Base-by-base conservation (phyloP, 2,329 filamentous ascomycete genomes). In the Periconia sp. region DNA sequence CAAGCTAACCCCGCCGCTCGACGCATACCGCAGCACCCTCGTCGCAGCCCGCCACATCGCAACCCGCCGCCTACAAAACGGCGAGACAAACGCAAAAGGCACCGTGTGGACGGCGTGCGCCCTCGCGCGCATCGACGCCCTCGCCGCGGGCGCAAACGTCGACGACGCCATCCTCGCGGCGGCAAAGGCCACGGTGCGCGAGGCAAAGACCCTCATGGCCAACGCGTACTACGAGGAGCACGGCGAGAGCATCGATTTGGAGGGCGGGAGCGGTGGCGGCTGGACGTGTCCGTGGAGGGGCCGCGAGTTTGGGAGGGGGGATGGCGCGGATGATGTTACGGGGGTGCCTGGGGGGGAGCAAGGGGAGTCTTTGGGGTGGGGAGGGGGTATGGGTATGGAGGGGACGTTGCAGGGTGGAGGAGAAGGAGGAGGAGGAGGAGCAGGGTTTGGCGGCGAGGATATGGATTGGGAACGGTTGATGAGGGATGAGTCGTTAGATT, bases 1-100 rank as follows among this genome's bases (percentile, higher is more conserved):
- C n/a, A n/a, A n/a, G n/a, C n/a, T n/a, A n/a, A n/a, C 57, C 4
- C 31, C 43, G 6, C 50, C 58, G 11, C 44, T 52, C 19, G 36
- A 56, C 6, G 17, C 35, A 2, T 54, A 60, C 12, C 46, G 50
- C 24, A 18, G 45, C 11, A 42, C 50, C 5, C 34, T 60, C 0
- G 32, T 46, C 8, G 36, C 33, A 3, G 46, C 54, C 4, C 40
- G 44, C 8, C 17, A 38, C 5, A 56, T 21, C 11, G 36, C 50
- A 10, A 24, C 48, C 5, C 30, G 43, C 1, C 57, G 61, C 5
- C 15, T 63, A 4, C 42, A 43, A 8, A 51, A 52, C n/a, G 62
- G 60, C 44, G 60, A 64, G 12, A 56, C 52, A 9, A 64, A 63
- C 25, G 49, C 48, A 4, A 66, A 66, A 43, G 58, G 56, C 5